Conservation (phyloP, 495 filamentous ascomycete species). For the Neurospora cerealis region DNA sequence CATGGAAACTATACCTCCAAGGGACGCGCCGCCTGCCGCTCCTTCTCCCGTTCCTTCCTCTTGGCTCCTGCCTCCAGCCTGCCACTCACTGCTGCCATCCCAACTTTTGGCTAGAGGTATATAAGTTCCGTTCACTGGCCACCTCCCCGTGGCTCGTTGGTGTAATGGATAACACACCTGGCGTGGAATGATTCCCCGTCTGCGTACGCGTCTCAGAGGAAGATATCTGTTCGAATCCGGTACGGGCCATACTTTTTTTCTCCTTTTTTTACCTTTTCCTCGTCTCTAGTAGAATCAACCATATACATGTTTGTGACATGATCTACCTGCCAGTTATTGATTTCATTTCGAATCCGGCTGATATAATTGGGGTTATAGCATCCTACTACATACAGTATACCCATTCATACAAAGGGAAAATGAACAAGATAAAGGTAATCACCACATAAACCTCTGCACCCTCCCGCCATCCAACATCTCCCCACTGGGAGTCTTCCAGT, state of each 20-base stretch:
- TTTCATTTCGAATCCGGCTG: no score
- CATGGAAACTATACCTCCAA: no score
- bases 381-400: no score
- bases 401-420: background rate
- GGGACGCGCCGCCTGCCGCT: background rate
- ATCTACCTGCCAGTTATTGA: no score
- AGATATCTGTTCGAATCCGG: background rate
- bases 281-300: no score
- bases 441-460: slow-evolving; percentile 90
- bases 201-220: background rate
- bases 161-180: background rate
- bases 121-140: background rate
- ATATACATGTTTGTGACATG: no score
- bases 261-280: no score
- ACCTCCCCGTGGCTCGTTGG: background rate
- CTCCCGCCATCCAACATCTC: slow-evolving; percentile 58
- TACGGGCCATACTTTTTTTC: background rate
- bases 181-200: background rate
- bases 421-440: background rate
- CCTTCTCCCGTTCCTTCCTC: background rate
- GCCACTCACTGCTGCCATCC: background rate
- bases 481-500: slow-evolving; percentile 47
- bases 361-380: no score
- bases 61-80: background rate
- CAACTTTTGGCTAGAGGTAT: background rate